These are phyloP conservation scores for Trichoderma sp. DNA, from an alignment of 2,329 filamentous ascomycete genomes.

Conservation along the genomic window DNA sequence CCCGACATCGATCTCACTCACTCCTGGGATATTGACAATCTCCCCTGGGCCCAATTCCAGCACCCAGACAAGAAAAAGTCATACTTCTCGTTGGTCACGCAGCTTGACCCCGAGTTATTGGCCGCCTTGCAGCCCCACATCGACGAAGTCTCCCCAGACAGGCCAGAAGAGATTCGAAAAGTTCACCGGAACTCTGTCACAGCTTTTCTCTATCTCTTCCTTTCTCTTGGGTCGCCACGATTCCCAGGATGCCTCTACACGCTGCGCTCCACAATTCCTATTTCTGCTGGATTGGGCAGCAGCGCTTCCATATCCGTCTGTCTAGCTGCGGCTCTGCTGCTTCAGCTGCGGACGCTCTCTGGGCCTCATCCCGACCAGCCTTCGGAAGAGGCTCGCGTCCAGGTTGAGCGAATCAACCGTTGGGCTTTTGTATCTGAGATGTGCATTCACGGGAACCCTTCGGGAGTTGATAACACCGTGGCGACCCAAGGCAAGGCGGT, in stretches of 20 bases:
- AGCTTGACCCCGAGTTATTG: slow-evolving; percentile 80
- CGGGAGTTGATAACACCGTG: slow-evolving; percentile 96
- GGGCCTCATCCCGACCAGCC: slow-evolving; percentile 93
- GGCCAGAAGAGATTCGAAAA: slow-evolving; percentile 72
- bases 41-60: slow-evolving; percentile 85
- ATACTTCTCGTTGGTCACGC: slow-evolving; percentile 87
- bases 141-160: slow-evolving; percentile 64
- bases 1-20: slow-evolving; percentile 87
- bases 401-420: slow-evolving; percentile 92
- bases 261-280: slow-evolving; percentile 89
- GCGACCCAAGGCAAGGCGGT: slow-evolving; percentile 92
- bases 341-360: slow-evolving; percentile 84
- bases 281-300: slow-evolving; percentile 86
- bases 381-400: slow-evolving; percentile 78
- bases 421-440: slow-evolving; percentile 98
- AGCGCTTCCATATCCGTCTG: slow-evolving; percentile 95
- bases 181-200: slow-evolving; percentile 80
- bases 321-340: slow-evolving; percentile 76
- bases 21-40: slow-evolving; percentile 88
- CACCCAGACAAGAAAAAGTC: slow-evolving; percentile 85
- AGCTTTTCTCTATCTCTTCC: slow-evolving; percentile 89
- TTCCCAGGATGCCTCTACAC: slow-evolving; percentile 86
- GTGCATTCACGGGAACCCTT: slow-evolving; percentile 96
- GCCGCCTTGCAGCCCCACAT: slow-evolving; percentile 80
- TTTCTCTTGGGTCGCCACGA: slow-evolving; percentile 78